Base-by-base conservation (phyloP, 1,139 yeast species). In the Blastobotrys capitulatus region DNA sequence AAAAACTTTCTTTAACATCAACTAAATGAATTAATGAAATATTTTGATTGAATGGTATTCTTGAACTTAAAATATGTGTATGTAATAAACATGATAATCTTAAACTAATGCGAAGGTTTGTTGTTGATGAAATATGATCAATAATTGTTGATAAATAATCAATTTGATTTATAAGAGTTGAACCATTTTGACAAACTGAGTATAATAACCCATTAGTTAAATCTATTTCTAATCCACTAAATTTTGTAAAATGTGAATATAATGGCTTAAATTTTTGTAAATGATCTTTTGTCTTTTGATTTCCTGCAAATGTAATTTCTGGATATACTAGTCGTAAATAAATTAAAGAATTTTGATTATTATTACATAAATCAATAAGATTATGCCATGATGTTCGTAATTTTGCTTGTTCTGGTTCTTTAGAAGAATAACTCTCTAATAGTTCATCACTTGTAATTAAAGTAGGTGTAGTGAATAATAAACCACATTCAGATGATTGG, bases 221-320 rank as follows among this genome's bases (percentile, higher is more conserved):
- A 38, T 52, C 55, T 15, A 52, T 38, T 38, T 52, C 55, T 16
- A 52, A 31, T 10, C 55, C 54, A 25, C 45, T 40, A 41, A 52
- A 51, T 29, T 46, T 41, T 31, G 34, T 20, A 16, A 47, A 38
- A 26, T 44, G 46, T 26, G 22, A 15, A 36, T 37, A 47, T n/a
- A 47, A 35, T 15, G 40, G 31, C n/a, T 29, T n/a, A 22, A 50
- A 40, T 39, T 44, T 46, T 18, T 36, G 37, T 25, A 49, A 29
- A 20, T 49, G 52, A 27, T 40, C 43, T 15, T 38, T 31, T 2
- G 42, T 39, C 42, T 44, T 43, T 20, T 38, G 38, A n/a, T 46
- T 47, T 12, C 45, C 46, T 8, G 40, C 35, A 6, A 43, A 37
- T 9, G 52, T 49, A 34, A 49, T 43, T 36, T 49, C 52, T 2